phyloP scores from a whole-genome alignment of 441 rosid species.

The Macaranga tanarius region DNA sequence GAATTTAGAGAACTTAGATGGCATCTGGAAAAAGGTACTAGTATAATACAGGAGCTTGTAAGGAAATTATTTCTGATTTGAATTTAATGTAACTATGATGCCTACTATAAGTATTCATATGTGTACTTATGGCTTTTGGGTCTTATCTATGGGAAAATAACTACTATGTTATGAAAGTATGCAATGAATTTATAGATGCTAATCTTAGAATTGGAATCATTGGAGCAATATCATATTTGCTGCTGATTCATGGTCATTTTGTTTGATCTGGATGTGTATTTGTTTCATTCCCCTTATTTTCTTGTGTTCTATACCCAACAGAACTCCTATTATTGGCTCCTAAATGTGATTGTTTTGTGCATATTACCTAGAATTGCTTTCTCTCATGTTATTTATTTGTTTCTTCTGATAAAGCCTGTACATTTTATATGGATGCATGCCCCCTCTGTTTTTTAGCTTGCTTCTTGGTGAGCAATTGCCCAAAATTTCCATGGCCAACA shows the following conservation, averaged over 20 bases:
- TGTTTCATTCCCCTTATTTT: background rate
- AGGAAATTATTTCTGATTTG: constrained; percentile 12
- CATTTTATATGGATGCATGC: background rate
- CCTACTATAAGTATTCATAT: background rate
- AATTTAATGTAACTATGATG: constrained; percentile 6
- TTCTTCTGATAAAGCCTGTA: background rate
- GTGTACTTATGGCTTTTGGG: background rate
- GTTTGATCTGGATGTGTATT: background rate
- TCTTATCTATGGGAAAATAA: background rate
- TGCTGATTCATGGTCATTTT: constrained; percentile 11
- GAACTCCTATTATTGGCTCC: constrained; percentile 10
- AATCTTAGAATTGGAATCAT: background rate
- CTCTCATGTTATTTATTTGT: background rate
- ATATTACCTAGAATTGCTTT: constrained; percentile 1
- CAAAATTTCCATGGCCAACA: background rate
- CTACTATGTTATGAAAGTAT: constrained; percentile 1
- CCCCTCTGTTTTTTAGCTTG: background rate
- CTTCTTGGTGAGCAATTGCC: background rate
- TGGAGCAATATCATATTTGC: constrained; percentile 2
- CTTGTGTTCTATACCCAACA: background rate
- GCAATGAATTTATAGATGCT: constrained; percentile 7
- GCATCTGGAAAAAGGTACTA: constrained; percentile 93
- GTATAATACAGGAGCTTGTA: constrained; percentile 18
- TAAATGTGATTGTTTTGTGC: constrained; percentile 1
- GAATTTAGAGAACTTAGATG: constrained; percentile 68